Evolutionary conservation across 352 stramenopile species (phyloP), one percentile per base, ranked within the genome.

Genomic region (Nothophytophthora sp.): DNA sequence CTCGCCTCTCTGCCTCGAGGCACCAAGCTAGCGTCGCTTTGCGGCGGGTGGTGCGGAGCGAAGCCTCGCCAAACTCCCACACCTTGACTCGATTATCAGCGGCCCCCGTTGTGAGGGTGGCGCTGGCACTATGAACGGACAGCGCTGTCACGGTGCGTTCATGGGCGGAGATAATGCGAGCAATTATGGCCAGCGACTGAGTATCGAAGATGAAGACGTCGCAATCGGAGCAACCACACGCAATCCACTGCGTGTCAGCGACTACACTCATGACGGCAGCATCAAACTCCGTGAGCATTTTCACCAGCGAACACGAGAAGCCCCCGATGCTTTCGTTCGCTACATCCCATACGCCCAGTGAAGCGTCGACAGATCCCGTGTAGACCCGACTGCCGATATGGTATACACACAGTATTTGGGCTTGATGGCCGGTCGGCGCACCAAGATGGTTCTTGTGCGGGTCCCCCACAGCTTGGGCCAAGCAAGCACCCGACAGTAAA

Each of bases 171-270:
- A 84, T 83, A 36, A 93, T 50, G 0, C 72, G 73, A 8, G 68
- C 63, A 7, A 93, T 60, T 22, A 80, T 37, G 10, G 40, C 57
- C 16, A 90, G 50, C 4, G 67, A 65, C 8, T 25, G 45, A 11
- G 63, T 58, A 16, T 90, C 73, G 27, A 85, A 90, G 0, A 90
- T 48, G 47, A 91, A 88, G 4, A 93, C 73, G 42, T 85, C 76
- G 36, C 81, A 88, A 45, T 90, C 83, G 0, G 80, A 82, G 32
- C 67, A 80, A 0, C 83, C 73, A 15, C 76, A 87, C 7, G 65
- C 78, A 20, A 91, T 30, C 60, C 74, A 81, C 12, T 76, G 47
- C 0, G 50, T 62, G 35, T 90, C 81, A 0, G 80, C 80, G 36
- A 70, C 55, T 5, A 93, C 60, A 16, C 80, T 88, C 27, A 90